Conservation (phyloP, 1,139 yeast genomes). For the Zygosaccharomyces pseudobailii region DNA sequence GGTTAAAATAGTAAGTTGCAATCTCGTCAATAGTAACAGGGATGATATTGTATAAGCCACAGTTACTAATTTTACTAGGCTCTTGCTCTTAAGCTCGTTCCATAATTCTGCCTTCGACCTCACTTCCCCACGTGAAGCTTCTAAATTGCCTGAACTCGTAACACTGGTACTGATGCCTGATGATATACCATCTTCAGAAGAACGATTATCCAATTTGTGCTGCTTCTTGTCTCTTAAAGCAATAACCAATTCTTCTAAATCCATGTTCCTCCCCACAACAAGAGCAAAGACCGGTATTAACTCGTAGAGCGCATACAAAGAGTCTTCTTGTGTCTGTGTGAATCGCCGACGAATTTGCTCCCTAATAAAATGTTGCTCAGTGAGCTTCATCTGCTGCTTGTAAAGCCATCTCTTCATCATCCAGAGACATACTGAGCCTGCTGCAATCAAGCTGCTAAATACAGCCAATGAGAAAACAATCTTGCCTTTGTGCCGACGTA, state of each 20-base stretch:
- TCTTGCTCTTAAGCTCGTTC: slow-evolving; percentile 73
- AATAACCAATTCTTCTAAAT: slow-evolving; percentile 26
- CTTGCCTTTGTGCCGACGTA: slow-evolving; percentile 25
- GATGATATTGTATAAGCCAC: slow-evolving; percentile 66
- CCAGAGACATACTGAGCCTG: slow-evolving; percentile 27
- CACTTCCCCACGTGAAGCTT: slow-evolving; percentile 20
- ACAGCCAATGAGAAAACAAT: slow-evolving; percentile 20
- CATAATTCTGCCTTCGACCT: slow-evolving; percentile 74
- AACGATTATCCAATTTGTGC: slow-evolving; percentile 11
- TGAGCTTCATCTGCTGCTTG: slow-evolving; percentile 43
- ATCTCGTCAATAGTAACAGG: slow-evolving; percentile 67
- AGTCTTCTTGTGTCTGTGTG: slow-evolving; percentile 89
- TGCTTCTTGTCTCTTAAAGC: slow-evolving; percentile 26
- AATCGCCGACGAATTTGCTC: slow-evolving; percentile 75
- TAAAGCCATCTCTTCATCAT: slow-evolving; percentile 29
- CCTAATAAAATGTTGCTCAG: slow-evolving; percentile 71
- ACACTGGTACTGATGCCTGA: slow-evolving; percentile 19
- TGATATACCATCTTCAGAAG: slow-evolving; percentile 15
- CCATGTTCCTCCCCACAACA: slow-evolving; percentile 25
- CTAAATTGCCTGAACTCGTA: slow-evolving; percentile 9
- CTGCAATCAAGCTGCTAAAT: slow-evolving; percentile 24
- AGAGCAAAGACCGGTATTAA: slow-evolving; percentile 69
- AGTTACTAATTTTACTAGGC: slow-evolving; percentile 70
- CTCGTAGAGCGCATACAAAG: slow-evolving; percentile 78
- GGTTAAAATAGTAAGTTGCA: slow-evolving; percentile 85